These are phyloP conservation scores for Daphne laureola DNA, from an alignment of 441 rosid species.

Conservation along the genomic window DNA sequence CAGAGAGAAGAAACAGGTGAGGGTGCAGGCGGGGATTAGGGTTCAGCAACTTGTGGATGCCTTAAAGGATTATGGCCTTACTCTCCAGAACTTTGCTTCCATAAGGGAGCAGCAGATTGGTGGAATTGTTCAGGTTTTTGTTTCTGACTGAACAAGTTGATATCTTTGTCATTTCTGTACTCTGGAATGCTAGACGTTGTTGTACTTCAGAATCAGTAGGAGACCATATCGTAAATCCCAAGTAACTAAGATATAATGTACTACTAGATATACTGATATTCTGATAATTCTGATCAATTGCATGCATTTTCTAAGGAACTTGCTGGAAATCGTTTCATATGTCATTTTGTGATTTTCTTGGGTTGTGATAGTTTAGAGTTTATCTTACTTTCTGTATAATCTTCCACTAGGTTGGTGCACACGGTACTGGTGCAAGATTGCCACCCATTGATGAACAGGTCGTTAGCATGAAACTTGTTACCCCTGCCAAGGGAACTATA, in stretches of 20 bases:
- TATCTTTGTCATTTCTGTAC: background rate
- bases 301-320: no score
- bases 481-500: conserved; percentile 89
- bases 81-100: conserved; percentile 91
- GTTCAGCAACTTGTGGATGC: conserved; percentile 85
- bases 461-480: conserved; percentile 84
- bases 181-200: background rate
- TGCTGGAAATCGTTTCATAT: no score
- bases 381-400: conserved; percentile 4
- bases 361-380: conserved; percentile 4
- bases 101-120: conserved; percentile 98
- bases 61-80: conserved; percentile 64
- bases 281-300: no score
- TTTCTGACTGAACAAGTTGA: background rate
- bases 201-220: background rate
- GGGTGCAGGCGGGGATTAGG: conserved; percentile 80
- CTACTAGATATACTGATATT: no score
- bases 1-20: conserved; percentile 70
- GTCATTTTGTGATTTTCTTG: no score
- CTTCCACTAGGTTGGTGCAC: conserved; percentile 79
- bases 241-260: no score
- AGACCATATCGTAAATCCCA: no score
- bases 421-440: conserved; percentile 91
- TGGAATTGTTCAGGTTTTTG: conserved; percentile 73
- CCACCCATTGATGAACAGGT: conserved; percentile 97